Conservation (phyloP, 2,329 filamentous ascomycete species). For the Paraphoma sp. region DNA sequence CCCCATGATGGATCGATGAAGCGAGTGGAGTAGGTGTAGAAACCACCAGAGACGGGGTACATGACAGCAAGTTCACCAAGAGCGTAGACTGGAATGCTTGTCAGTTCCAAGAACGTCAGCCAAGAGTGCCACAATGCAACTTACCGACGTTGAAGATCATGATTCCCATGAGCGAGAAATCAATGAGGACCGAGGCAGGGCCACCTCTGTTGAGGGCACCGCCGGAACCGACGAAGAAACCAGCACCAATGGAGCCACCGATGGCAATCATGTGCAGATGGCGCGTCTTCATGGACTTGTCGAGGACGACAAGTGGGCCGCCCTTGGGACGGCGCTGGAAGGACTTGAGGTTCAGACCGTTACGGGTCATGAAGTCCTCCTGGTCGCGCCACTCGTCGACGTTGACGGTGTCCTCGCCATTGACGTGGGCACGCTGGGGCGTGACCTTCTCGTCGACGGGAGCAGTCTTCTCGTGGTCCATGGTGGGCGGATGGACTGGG, state of each 20-base stretch:
- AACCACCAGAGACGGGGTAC: constrained; percentile 63
- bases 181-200: constrained; percentile 43
- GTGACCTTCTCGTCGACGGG: constrained; percentile 37
- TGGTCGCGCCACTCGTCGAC: constrained; percentile 35
- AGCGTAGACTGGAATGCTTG: constrained; percentile 56
- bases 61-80: constrained; percentile 63
- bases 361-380: constrained; percentile 45
- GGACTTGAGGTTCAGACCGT: constrained; percentile 44
- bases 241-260: constrained; percentile 67
- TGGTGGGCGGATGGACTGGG: constrained; percentile 22
- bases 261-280: constrained; percentile 70
- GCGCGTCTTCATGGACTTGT: constrained; percentile 60
- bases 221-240: constrained; percentile 69
- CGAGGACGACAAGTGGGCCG: constrained; percentile 32
- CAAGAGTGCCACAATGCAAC: constrained; percentile 23
- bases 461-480: constrained; percentile 36
- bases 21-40: constrained; percentile 58
- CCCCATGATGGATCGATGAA: constrained; percentile 57
- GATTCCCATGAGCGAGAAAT: constrained; percentile 49
- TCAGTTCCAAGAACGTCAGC: constrained; percentile 41
- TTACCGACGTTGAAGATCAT: constrained; percentile 50
- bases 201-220: constrained; percentile 60
- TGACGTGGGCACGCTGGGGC: constrained; percentile 12
- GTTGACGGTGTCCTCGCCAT: constrained; percentile 11
- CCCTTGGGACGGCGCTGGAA: constrained; percentile 42